Conservation (phyloP, 176 grass and related monocot genomes). For the Dendrocalamus sinicus region DNA sequence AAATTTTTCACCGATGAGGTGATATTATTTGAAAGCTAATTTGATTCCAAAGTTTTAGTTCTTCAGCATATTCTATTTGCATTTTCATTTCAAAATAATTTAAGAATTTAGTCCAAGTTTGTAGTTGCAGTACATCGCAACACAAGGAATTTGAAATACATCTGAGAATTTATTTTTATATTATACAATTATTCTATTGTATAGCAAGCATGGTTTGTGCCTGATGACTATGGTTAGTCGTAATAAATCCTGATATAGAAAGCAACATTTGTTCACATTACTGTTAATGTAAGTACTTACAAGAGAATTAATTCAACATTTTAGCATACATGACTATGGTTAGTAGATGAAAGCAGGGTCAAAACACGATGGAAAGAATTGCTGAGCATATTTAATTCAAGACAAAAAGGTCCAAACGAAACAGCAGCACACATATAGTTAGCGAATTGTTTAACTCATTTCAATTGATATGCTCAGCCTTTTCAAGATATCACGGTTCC, state of each 20-base stretch:
- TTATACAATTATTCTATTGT: not conserved
- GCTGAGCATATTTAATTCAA: not conserved
- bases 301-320: not conserved
- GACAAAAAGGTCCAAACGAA: not conserved
- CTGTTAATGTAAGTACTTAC: not conserved
- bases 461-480: constrained; percentile 7
- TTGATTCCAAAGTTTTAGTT: not conserved
- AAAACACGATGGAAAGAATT: not conserved
- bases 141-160: not conserved
- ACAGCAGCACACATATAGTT: not conserved
- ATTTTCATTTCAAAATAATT: not conserved
- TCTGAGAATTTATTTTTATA: not conserved
- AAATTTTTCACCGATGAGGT: not conserved
- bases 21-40: not conserved
- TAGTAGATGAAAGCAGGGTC: not conserved
- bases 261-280: not conserved
- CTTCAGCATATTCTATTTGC: not conserved
- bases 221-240: not conserved
- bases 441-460: not conserved
- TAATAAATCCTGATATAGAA: not conserved
- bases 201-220: not conserved
- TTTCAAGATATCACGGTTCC: not conserved
- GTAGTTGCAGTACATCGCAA: not conserved
- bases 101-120: not conserved
- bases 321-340: not conserved